These are phyloP conservation scores for Rutstroemia sp. DNA, from an alignment of 2,329 filamentous ascomycete genomes.

Conservation along the genomic window DNA sequence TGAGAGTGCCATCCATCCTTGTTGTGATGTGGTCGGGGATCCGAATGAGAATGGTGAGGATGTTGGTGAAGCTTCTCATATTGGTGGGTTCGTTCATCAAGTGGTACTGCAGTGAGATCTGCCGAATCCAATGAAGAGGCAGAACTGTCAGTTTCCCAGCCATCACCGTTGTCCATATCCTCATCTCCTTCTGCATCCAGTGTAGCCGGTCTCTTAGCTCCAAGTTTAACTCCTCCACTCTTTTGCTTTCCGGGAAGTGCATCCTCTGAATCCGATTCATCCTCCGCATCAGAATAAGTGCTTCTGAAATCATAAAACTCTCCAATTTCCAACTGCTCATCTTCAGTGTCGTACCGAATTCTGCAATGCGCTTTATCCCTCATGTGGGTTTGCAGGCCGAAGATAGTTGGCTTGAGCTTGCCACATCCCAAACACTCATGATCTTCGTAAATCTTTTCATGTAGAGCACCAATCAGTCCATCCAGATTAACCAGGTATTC, in stretches of 20 bases:
- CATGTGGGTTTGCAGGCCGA: conserved; percentile 93
- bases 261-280: conserved; percentile 51
- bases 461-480: conserved; percentile 70
- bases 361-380: conserved; percentile 94
- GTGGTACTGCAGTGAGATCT: conserved; percentile 72
- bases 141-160: conserved; percentile 93
- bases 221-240: conserved; percentile 61
- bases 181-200: conserved; percentile 47
- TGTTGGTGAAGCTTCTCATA: conserved; percentile 67
- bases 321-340: conserved; percentile 87
- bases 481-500: conserved; percentile 76
- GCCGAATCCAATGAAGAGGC: conserved; percentile 83
- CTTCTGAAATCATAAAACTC: conserved; percentile 96
- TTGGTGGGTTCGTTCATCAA: conserved; percentile 63
- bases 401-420: conserved; percentile 69
- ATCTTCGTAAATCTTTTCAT: conserved; percentile 70
- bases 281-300: conserved; percentile 80
- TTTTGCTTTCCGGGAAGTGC: conserved; percentile 41
- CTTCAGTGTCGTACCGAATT: conserved; percentile 83
- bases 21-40: conserved; percentile 65
- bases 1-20: conserved; percentile 76
- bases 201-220: conserved; percentile 49
- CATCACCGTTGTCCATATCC: conserved; percentile 56
- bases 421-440: conserved; percentile 86
- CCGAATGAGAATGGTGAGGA: conserved; percentile 66